These are phyloP conservation scores for Phytopythium vexans DNA, from an alignment of 352 stramenopile species.

Conservation along the genomic window DNA sequence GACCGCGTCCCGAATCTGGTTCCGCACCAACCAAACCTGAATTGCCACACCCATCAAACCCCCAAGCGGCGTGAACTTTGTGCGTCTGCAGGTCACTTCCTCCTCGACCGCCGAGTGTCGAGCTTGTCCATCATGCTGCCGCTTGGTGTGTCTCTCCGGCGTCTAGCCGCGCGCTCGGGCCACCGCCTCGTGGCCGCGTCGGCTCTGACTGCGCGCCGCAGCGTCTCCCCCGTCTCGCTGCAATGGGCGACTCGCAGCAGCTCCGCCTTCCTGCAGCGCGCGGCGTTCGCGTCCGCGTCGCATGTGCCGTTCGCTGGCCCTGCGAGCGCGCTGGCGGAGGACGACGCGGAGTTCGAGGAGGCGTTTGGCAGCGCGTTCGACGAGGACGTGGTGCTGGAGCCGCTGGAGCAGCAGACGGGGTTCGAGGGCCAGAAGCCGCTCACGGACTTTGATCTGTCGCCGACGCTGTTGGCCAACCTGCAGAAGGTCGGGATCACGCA, in stretches of 20 bases:
- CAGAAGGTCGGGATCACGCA: constrained; percentile 66
- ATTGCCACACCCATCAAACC: not conserved
- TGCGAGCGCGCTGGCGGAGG: constrained; percentile 7
- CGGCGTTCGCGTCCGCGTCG: constrained; percentile 10
- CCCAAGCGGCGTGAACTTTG: not conserved
- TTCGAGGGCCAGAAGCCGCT: constrained; percentile 77
- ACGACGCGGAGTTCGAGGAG: constrained; percentile 16
- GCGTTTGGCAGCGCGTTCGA: constrained; percentile 8
- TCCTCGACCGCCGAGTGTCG: not conserved
- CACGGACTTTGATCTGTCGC: constrained; percentile 61
- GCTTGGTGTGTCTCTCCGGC: constrained; percentile 26
- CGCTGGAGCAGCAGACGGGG: constrained; percentile 27
- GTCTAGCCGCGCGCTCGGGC: constrained; percentile 19
- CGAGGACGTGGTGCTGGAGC: constrained; percentile 48
- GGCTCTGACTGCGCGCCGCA: too few relatives aligned
- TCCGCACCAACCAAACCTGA: constrained; percentile 5
- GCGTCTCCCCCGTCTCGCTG: not conserved
- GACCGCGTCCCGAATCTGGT: constrained; percentile 1
- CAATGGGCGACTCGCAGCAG: not conserved
- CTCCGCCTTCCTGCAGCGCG: constrained; percentile 8
- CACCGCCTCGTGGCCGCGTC: constrained; percentile 1
- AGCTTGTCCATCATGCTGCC: constrained; percentile 20
- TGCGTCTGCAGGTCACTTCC: not conserved
- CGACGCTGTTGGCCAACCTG: constrained; percentile 55
- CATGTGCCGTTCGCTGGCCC: constrained; percentile 5